Percentiles rank a stretch among this genome's conserved stretches.
These are phyloP conservation scores for Fraxinus albicans DNA, from an alignment of 305 asterid genomes.

Conservation along the genomic window DNA sequence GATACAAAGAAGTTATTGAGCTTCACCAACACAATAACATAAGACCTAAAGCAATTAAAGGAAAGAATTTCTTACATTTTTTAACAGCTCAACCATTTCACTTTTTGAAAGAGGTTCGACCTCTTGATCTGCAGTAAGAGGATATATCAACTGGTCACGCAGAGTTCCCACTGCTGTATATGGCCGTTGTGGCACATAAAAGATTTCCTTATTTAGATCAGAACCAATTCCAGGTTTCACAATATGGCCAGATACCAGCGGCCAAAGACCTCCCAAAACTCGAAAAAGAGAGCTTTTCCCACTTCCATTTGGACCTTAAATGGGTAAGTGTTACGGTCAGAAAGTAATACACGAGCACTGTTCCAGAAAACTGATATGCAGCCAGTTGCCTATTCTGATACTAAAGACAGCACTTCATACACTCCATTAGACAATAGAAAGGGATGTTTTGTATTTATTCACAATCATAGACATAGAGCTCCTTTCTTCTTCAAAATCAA, in stretches of 20 bases:
- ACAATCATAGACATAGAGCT: slow-evolving; percentile 10
- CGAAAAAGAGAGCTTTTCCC: slow-evolving; percentile 99
- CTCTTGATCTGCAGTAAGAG: slow-evolving; percentile 87
- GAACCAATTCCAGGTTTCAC: slow-evolving; percentile 98
- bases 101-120: slow-evolving; percentile 65
- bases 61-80: slow-evolving; percentile 62
- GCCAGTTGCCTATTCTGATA: slow-evolving; percentile 11
- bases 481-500: background rate
- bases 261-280: slow-evolving; percentile 99
- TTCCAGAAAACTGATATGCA: slow-evolving; percentile 19
- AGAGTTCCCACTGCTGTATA: slow-evolving; percentile 97
- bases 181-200: slow-evolving; percentile 98
- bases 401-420: slow-evolving; percentile 1
- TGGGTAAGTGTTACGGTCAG: slow-evolving; percentile 24
- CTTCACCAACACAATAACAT: slow-evolving; percentile 11
- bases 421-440: slow-evolving; percentile 7
- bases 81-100: slow-evolving; percentile 90
- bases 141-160: slow-evolving; percentile 97
- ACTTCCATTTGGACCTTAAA: slow-evolving; percentile 97
- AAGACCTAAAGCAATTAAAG: slow-evolving; percentile 8
- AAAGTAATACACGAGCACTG: slow-evolving; percentile 5
- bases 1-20: slow-evolving; percentile 20
- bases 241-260: slow-evolving; percentile 89
- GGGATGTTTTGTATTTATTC: slow-evolving; percentile 12
- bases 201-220: slow-evolving; percentile 96